Conservation (phyloP, 2,329 filamentous ascomycete genomes). For the Aspergillus persii region DNA sequence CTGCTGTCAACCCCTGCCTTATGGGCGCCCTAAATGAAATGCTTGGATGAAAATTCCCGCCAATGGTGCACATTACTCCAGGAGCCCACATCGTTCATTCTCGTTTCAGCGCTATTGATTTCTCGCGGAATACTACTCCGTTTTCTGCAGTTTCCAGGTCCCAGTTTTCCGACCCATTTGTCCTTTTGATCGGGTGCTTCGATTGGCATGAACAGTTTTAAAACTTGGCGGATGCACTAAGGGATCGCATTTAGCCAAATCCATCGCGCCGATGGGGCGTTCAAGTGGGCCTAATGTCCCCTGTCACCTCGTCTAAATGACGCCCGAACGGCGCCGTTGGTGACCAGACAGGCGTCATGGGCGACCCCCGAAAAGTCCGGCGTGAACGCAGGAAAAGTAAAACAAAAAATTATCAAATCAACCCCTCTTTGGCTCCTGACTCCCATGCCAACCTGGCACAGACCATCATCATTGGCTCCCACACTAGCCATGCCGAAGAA, state of each 20-base stretch:
- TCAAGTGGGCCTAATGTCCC: background rate
- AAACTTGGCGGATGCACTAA: background rate
- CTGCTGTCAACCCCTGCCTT: conserved; percentile 1
- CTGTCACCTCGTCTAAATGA: background rate
- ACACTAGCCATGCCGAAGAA: background rate
- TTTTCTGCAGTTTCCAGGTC: background rate
- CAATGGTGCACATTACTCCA: conserved; percentile 10
- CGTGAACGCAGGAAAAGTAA: conserved; percentile 1
- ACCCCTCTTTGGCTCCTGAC: conserved; percentile 8
- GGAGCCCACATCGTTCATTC: background rate
- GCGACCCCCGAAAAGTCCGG: conserved; percentile 1
- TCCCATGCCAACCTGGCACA: conserved; percentile 2
- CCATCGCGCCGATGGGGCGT: background rate
- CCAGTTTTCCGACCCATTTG: background rate
- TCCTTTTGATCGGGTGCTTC: background rate
- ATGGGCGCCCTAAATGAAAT: background rate
- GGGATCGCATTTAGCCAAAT: background rate
- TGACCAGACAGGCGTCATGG: conserved; percentile 3
- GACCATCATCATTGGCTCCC: background rate
- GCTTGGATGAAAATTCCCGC: conserved; percentile 12
- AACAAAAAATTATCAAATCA: background rate
- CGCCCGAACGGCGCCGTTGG: background rate
- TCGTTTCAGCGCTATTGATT: background rate
- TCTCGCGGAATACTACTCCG: background rate
- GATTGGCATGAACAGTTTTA: background rate